phyloP scores from a whole-genome alignment of 2,329 filamentous ascomycete species.

The Colletotrichum costaricense region DNA sequence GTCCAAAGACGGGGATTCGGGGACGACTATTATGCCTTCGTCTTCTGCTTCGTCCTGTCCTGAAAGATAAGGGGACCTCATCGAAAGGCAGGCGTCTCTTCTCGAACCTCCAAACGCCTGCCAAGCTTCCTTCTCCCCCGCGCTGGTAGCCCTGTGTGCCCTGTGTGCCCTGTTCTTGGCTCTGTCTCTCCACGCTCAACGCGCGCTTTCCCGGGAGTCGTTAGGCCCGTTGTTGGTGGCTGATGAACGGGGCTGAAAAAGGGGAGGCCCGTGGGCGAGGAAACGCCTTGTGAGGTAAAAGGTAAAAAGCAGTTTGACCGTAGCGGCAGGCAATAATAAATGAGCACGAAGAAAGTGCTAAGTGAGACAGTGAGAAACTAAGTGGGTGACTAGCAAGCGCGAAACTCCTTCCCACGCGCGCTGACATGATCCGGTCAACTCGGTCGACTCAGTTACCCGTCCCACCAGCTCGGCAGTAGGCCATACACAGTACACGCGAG shows the following conservation, averaged over 20 bases:
- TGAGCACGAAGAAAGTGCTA: not conserved
- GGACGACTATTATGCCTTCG: too few species aligned
- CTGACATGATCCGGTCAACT: not conserved
- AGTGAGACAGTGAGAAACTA: not conserved
- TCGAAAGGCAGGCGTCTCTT: not conserved
- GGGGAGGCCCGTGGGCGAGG: not conserved
- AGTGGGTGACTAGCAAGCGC: not conserved
- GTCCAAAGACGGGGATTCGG: not conserved
- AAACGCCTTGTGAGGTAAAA: not conserved
- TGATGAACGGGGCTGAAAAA: not conserved
- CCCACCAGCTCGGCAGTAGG: not conserved
- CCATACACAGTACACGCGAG: not conserved
- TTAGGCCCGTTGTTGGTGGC: not conserved
- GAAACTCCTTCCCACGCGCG: not conserved
- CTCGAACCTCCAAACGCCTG: not conserved
- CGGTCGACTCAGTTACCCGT: not conserved
- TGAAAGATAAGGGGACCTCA: not conserved
- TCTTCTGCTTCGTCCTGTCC: too few species aligned
- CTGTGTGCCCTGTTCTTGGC: not conserved
- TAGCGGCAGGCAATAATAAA: not conserved
- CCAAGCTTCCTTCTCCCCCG: not conserved
- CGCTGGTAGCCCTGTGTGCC: not conserved
- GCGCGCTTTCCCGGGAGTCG: not conserved
- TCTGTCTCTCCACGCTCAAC: not conserved
- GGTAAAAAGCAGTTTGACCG: too few species aligned